A percentile compares a stretch with the other conserved stretches of the same genome.
Evolutionary conservation across 768 basidiomycete species (phyloP).

Genomic region (Clitopilus hobsonii): DNA sequence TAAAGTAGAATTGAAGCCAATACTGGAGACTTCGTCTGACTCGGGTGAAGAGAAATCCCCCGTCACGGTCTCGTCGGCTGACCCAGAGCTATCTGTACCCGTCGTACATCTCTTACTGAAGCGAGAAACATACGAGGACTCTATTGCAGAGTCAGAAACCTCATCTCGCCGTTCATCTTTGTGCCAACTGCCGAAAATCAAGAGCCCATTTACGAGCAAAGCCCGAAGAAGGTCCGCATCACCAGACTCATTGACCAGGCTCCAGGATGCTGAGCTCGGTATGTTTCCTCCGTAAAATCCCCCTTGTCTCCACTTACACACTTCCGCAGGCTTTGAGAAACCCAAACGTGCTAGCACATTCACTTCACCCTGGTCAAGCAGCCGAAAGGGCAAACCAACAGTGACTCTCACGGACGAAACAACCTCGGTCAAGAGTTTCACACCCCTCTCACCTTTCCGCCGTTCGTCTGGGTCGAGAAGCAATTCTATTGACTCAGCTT

Average conservation of each 20-base stretch:
- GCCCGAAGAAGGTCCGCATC: slow-evolving; percentile 2
- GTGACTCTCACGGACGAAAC: slow-evolving; percentile 1
- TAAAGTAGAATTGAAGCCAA: background rate
- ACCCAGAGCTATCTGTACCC: background rate
- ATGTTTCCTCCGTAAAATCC: background rate
- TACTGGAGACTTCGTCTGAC: background rate
- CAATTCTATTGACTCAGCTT: slow-evolving; percentile 12
- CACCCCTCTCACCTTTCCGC: slow-evolving; percentile 17
- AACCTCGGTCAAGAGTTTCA: background rate
- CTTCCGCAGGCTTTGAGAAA: slow-evolving; percentile 2
- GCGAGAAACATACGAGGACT: slow-evolving; percentile 10
- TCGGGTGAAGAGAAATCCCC: background rate
- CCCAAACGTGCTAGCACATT: slow-evolving; percentile 4
- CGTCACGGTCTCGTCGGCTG: background rate
- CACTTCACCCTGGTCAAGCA: slow-evolving; percentile 6
- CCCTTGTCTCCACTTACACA: background rate
- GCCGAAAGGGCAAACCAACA: slow-evolving; percentile 7
- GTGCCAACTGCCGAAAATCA: slow-evolving; percentile 13
- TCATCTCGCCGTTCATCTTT: slow-evolving; percentile 16
- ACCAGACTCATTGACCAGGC: background rate
- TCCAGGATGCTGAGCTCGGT: background rate
- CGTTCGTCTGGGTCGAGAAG: slow-evolving; percentile 11
- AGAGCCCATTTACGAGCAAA: slow-evolving; percentile 11
- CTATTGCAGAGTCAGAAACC: slow-evolving; percentile 14
- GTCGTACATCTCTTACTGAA: background rate